Base-by-base conservation (phyloP, 1,284 basidiomycete genomes). In the Trametes sp. region DNA sequence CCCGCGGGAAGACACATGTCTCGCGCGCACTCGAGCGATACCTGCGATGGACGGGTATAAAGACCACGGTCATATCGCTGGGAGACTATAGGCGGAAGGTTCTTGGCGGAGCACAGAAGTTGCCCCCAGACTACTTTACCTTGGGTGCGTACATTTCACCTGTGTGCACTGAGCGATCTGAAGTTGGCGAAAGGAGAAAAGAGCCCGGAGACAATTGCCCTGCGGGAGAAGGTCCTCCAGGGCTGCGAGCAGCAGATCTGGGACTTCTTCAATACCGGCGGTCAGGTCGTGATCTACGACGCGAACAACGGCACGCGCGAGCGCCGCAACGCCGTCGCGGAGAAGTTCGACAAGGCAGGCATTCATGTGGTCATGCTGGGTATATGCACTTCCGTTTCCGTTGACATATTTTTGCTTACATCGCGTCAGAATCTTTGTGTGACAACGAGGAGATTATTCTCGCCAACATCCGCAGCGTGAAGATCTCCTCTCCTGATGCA, bases 221-320 rank as follows among this genome's bases (percentile, higher is more conserved):
- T 99, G 35, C 82, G 96, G 45, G 81, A 86, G 65, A 84, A 82
- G 65, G 89, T 98, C 64, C 87, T 90, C 55, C 83, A 84, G 2
- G 94, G 91, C 19, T 93, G 98, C 68, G 95, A 98, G 77, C 84
- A 92, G 72, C 82, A 90, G 57, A 95, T 99, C 48, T 90, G 89
- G 85, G 89, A 95, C 64, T 98, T 93, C 77, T 99, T 98, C 79
- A 84, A 88, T 66, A 81, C 81, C 1, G 89, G 93, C 13, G 96
- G 96, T 0, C 97, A 99, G 76, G 96, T 99, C 19, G 95, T 97
- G 35, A 96, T 99, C 64, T 99, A 98, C 79, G 98, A 99, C 75
- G 98, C 98, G n/a, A 99, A 99, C 76, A 98, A 99, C 72, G 95
- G 95, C 1, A 89, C 88, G 11, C 82, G 83, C 50, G 83, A 82